Evolutionary conservation across 805 yeast genomes (phyloP), one percentile per base, ranked within the genome.

Genomic region (Saitoella complicata): DNA sequence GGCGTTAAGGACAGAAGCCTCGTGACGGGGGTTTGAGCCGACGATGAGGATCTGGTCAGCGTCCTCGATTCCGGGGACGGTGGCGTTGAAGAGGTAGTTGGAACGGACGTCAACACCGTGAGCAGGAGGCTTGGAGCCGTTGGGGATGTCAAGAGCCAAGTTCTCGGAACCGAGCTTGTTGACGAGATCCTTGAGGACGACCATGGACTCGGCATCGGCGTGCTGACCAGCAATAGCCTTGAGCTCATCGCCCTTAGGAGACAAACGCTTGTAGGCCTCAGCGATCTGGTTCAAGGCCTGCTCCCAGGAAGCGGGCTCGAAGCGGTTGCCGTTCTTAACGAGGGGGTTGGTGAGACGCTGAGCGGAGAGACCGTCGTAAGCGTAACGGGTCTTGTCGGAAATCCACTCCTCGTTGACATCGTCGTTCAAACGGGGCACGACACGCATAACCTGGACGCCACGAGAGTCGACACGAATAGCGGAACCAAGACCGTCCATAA

Each of bases 331-430:
- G 49, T 67, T 69, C 65, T 77, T 77, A 55, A 83, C 69, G 58
- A 83, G 69, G 12, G 94, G 94, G 44, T 76, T 75, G 32, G 94
- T 83, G 54, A 83, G 71, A 57, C 94, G 73, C 69, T 83, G 94
- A 46, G 85, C 80, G 66, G 78, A 79, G 58, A 84, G 72, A 37
- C 91, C 94, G 59, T 83, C 94, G 55, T 76, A 76, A 32, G 93
- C 86, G 58, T 78, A 83, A 56, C 94, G 73, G 10, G 93, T 71
- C 66, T 84, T 83, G 67, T 83, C 94, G 40, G 84, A 76, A 55
- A 83, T 79, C 94, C 94, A 83, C 66, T 84, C 94, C 64, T 84
- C 91, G 60, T 83, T 83, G 56, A 84, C 70, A 50, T 81, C 91
- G 55, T 83, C 94, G 61, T 83, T 82, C 54, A 81, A 68, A 62